Conservation (phyloP, 2,329 filamentous ascomycete species). For the Monosporascus cannonballus region DNA sequence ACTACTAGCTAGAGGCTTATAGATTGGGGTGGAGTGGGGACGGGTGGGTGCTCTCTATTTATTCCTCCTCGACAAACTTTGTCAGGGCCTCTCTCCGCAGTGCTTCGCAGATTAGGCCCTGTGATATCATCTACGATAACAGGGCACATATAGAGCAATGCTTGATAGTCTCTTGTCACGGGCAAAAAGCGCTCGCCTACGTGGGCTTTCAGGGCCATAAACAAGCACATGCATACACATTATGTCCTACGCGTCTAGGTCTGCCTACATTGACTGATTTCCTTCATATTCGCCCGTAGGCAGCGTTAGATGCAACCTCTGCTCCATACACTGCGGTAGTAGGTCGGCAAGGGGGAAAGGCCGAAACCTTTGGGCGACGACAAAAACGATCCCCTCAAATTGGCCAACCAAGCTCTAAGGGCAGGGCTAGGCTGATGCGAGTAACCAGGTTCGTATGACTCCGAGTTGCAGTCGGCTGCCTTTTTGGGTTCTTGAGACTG, state of each 20-base stretch:
- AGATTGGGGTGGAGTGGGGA: conserved; percentile 6
- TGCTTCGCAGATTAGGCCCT: too few species aligned
- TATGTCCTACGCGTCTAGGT: conserved; percentile 4
- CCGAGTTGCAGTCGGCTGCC: too few species aligned
- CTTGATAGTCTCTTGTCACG: too few species aligned
- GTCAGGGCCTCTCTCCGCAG: too few species aligned
- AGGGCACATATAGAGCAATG: too few species aligned
- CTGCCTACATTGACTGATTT: neutral
- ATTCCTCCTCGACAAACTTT: too few species aligned
- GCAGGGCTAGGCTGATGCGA: neutral
- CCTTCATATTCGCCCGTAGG: neutral
- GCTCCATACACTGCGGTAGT: too few species aligned
- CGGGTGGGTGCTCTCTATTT: too few species aligned
- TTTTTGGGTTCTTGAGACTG: too few species aligned
- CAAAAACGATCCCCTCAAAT: neutral
- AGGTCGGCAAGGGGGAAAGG: neutral
- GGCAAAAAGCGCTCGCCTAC: neutral
- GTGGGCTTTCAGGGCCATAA: neutral
- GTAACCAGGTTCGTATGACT: neutral
- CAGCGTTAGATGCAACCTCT: too few species aligned
- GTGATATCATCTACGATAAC: too few species aligned
- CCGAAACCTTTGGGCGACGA: neutral
- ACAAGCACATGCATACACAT: conserved; percentile 2
- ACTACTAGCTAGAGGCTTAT: too few species aligned
- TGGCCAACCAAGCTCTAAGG: neutral